Conservation (phyloP, 2,329 filamentous ascomycete genomes). For the Diaporthe sp. region DNA sequence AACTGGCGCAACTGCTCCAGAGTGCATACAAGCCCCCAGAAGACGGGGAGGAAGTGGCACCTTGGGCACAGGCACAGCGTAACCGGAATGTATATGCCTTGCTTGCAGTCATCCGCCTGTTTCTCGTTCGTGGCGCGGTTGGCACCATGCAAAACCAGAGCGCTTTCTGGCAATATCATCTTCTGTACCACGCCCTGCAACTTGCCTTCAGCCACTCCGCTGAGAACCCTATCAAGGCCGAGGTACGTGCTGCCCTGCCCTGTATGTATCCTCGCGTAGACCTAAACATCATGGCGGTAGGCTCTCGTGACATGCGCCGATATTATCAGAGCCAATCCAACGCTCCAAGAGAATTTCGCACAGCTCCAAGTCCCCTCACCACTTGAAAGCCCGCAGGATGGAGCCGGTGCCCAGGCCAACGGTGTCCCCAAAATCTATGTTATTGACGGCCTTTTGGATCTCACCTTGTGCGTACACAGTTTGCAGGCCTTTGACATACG, state of each 20-base stretch:
- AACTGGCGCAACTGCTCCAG: slow-evolving; percentile 78
- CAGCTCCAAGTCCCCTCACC: slow-evolving; percentile 83
- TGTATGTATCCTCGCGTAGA: slow-evolving; percentile 36
- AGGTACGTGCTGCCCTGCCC: slow-evolving; percentile 63
- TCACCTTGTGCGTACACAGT: slow-evolving; percentile 79
- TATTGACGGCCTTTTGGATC: slow-evolving; percentile 90
- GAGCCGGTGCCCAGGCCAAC: slow-evolving; percentile 59
- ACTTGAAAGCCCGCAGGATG: slow-evolving; percentile 57
- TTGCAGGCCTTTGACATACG: slow-evolving; percentile 82
- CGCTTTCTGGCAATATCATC: slow-evolving; percentile 86
- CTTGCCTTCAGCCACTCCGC: slow-evolving; percentile 83
- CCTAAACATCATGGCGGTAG: slow-evolving; percentile 55
- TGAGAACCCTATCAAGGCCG: slow-evolving; percentile 83
- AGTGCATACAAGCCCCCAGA: slow-evolving; percentile 68
- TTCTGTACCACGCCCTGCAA: slow-evolving; percentile 84
- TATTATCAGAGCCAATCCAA: slow-evolving; percentile 84
- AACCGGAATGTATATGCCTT: slow-evolving; percentile 95
- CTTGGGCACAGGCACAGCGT: slow-evolving; percentile 82
- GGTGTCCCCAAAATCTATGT: slow-evolving; percentile 81
- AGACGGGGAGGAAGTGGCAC: slow-evolving; percentile 72
- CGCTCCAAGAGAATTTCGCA: slow-evolving; percentile 89
- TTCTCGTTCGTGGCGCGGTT: slow-evolving; percentile 84
- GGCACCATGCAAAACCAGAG: slow-evolving; percentile 87
- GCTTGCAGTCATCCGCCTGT: slow-evolving; percentile 87
- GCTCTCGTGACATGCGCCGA: slow-evolving; percentile 89